Percentiles rank a stretch among this genome's conserved stretches.
These are phyloP conservation scores for Pseudopyrenochaeta lycopersici DNA, from an alignment of 2,329 filamentous ascomycete genomes.

Conservation along the genomic window DNA sequence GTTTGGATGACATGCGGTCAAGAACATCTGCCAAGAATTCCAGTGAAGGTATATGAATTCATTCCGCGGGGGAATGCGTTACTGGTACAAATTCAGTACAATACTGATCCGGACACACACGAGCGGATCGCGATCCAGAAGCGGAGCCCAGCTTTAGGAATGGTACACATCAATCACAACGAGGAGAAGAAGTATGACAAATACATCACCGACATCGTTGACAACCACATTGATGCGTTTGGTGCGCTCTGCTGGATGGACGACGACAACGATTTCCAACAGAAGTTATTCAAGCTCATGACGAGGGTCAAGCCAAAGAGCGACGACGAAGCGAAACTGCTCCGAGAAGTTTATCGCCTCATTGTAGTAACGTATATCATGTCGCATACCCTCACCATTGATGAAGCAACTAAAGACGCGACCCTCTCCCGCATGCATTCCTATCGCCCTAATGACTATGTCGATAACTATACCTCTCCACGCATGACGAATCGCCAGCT, in stretches of 20 bases:
- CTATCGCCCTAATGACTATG: slow-evolving; percentile 38
- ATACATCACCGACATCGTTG: slow-evolving; percentile 55
- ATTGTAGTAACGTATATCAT: slow-evolving; percentile 60
- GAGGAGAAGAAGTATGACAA: slow-evolving; percentile 56
- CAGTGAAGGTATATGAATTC: slow-evolving; percentile 59
- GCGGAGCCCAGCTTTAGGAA: slow-evolving; percentile 56
- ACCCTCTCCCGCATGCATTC: slow-evolving; percentile 52
- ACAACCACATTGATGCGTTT: slow-evolving; percentile 53
- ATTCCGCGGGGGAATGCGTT: slow-evolving; percentile 52
- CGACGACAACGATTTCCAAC: slow-evolving; percentile 56
- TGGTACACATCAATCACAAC: slow-evolving; percentile 55
- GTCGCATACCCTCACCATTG: slow-evolving; percentile 57
- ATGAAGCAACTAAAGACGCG: slow-evolving; percentile 47
- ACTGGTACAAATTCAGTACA: slow-evolving; percentile 54
- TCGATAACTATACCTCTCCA: slow-evolving; percentile 49
- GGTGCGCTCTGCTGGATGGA: slow-evolving; percentile 55
- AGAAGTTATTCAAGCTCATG: slow-evolving; percentile 54
- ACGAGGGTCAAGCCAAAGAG: slow-evolving; percentile 47
- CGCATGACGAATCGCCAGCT: slow-evolving; percentile 60
- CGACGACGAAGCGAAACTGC: slow-evolving; percentile 53
- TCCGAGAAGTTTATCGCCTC: slow-evolving; percentile 56
- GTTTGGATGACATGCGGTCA: slow-evolving; percentile 56
- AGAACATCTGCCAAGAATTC: slow-evolving; percentile 51
- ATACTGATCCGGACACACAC: slow-evolving; percentile 48
- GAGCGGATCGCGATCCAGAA: slow-evolving; percentile 43